Percentiles rank a stretch among this genome's conserved stretches.
These are phyloP conservation scores for Claviceps paspali DNA, from an alignment of 2,329 filamentous ascomycete species.

Conservation along the genomic window DNA sequence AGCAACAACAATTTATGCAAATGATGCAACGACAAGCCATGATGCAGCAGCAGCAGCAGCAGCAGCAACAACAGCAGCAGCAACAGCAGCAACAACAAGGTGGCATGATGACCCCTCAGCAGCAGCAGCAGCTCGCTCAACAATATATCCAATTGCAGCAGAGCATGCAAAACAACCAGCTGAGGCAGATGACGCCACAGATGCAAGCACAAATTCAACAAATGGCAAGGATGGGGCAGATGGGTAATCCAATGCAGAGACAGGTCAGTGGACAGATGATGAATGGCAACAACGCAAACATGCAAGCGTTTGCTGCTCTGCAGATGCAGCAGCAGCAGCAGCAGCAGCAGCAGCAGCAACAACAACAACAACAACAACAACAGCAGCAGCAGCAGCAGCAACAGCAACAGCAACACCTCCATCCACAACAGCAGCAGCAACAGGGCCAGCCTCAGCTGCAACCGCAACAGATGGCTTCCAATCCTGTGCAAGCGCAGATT, in stretches of 20 bases:
- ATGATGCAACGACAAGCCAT: conserved; percentile 23
- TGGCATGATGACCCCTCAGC: conserved; percentile 25
- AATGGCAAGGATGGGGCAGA: conserved; percentile 21
- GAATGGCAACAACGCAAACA: conserved; percentile 22
- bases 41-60: conserved; percentile 24
- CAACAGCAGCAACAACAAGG: conserved; percentile 18
- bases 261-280: conserved; percentile 25
- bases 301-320: conserved; percentile 25
- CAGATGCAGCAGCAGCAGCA: conserved; percentile 19
- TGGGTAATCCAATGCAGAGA: conserved; percentile 24
- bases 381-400: conserved; percentile 16
- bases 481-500: conserved; percentile 17
- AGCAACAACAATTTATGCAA: conserved; percentile 23
- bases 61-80: conserved; percentile 16
- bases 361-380: conserved; percentile 13
- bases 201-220: conserved; percentile 24
- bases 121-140: conserved; percentile 27
- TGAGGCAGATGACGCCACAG: conserved; percentile 21
- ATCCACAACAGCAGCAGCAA: conserved; percentile 16
- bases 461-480: conserved; percentile 17
- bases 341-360: conserved; percentile 21
- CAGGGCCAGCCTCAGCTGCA: conserved; percentile 16
- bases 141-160: conserved; percentile 29
- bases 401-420: conserved; percentile 17
- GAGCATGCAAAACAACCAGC: conserved; percentile 22